Evolutionary conservation across 2,329 filamentous ascomycete genomes (phyloP).

Genomic region (Lecanosticta acicola): DNA sequence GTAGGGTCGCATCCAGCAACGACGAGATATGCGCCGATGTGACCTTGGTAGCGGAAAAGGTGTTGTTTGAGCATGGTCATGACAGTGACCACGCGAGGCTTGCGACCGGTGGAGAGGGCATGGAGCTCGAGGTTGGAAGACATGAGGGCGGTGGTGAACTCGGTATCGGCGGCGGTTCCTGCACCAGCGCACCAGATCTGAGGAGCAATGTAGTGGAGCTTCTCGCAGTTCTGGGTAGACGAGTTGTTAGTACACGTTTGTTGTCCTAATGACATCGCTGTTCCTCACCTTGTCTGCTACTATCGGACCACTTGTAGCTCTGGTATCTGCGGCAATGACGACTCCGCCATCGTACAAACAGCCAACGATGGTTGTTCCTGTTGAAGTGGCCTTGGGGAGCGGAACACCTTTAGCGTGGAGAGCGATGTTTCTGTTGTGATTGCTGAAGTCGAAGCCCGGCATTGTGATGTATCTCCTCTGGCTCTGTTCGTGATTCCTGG

Average conservation of each 20-base stretch:
- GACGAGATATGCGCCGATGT: conserved; percentile 97
- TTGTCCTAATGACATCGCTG: neutral
- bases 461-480: conserved; percentile 49
- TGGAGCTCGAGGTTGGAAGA: conserved; percentile 98
- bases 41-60: conserved; percentile 94
- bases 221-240: conserved; percentile 79
- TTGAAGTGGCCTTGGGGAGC: conserved; percentile 94
- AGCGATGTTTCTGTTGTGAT: conserved; percentile 98
- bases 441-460: conserved; percentile 98
- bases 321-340: conserved; percentile 96
- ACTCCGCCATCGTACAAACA: conserved; percentile 96
- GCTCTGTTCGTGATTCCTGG: conserved; percentile 1
- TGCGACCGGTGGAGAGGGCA: conserved; percentile 89
- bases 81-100: conserved; percentile 94
- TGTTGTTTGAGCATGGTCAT: conserved; percentile 99
- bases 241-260: conserved; percentile 7
- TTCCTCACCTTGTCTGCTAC: conserved; percentile 83
- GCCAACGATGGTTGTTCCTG: conserved; percentile 96
- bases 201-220: conserved; percentile 96
- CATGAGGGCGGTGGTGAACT: conserved; percentile 98
- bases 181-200: conserved; percentile 99
- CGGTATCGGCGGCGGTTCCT: conserved; percentile 94
- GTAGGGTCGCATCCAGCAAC: conserved; percentile 96
- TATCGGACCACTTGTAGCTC: conserved; percentile 94
- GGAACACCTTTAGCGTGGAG: conserved; percentile 91